phyloP scores from a whole-genome alignment of 345 rosid species.

The Ailanthus altissimus region DNA sequence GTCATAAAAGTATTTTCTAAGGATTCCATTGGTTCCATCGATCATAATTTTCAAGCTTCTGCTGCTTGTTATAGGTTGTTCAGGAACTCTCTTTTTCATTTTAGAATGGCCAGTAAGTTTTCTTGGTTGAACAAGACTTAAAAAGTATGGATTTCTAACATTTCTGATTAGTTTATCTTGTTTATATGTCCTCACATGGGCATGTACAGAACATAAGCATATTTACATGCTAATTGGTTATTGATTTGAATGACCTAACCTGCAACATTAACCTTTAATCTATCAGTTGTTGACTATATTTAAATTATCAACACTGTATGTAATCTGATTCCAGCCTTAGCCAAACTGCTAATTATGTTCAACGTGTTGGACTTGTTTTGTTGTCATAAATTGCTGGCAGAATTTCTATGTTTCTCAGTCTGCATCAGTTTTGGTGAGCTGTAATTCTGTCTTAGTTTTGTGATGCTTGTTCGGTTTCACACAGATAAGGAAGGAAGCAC shows the following conservation, averaged over 20 bases:
- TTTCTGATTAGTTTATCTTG: not conserved
- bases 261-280: too few species aligned
- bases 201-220: not conserved
- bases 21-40: not conserved
- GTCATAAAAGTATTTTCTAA: not conserved
- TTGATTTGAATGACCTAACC: not conserved
- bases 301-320: not conserved
- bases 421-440: slow-evolving; percentile 1
- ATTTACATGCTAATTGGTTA: not conserved
- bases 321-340: not conserved
- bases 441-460: not conserved
- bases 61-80: too few species aligned
- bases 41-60: not conserved
- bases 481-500: slow-evolving; percentile 91
- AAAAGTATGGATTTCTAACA: not conserved
- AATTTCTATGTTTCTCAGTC: not conserved
- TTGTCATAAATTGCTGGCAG: not conserved
- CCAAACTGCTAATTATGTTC: not conserved
- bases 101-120: not conserved
- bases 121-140: slow-evolving; percentile 7
- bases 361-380: not conserved
- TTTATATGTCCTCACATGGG: not conserved
- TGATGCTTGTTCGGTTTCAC: not conserved
- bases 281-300: too few species aligned
- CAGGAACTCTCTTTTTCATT: not conserved